These are phyloP conservation scores for Nigrograna mackinnonii DNA, from an alignment of 2,329 filamentous ascomycete species.

Conservation along the genomic window DNA sequence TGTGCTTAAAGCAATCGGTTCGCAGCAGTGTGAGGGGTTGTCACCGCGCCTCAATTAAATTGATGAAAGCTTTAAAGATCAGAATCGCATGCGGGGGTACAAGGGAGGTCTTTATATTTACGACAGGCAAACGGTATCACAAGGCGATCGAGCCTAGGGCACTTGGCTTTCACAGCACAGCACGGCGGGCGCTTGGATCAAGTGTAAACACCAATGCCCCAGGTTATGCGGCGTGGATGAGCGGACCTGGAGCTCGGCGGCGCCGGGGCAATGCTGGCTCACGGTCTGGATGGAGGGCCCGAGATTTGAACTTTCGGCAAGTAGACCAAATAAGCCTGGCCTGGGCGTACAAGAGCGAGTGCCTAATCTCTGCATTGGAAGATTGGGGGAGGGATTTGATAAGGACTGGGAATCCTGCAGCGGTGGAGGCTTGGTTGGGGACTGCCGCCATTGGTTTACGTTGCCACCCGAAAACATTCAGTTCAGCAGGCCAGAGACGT, in stretches of 20 bases:
- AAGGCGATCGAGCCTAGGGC: slow-evolving; percentile 15
- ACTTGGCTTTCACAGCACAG: slow-evolving; percentile 14
- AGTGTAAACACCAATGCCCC: slow-evolving; percentile 12
- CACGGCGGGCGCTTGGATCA: slow-evolving; percentile 16
- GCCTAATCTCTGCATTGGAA: slow-evolving; percentile 16
- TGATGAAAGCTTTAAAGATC: slow-evolving; percentile 16
- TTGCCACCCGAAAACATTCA: slow-evolving; percentile 12
- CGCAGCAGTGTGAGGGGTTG: slow-evolving; percentile 8
- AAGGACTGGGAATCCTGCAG: no score
- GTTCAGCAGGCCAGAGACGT: slow-evolving; percentile 15
- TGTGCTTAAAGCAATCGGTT: no score
- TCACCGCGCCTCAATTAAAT: slow-evolving; percentile 18
- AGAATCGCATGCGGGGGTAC: slow-evolving; percentile 19
- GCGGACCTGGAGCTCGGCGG: slow-evolving; percentile 10
- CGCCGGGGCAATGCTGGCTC: slow-evolving; percentile 12
- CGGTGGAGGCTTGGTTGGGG: no score
- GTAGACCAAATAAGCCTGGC: slow-evolving; percentile 17
- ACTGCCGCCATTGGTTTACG: slow-evolving; percentile 1
- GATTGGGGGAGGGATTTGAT: slow-evolving; percentile 25
- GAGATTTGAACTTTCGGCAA: slow-evolving; percentile 19
- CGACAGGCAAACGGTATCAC: slow-evolving; percentile 13
- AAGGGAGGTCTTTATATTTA: slow-evolving; percentile 30
- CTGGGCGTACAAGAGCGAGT: slow-evolving; percentile 14
- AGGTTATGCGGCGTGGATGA: slow-evolving; percentile 11
- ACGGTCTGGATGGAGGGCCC: slow-evolving; percentile 16